Evolutionary conservation across 305 asterid genomes (phyloP), one percentile per base, ranked within the genome.

Genomic region (Andrographis paniculata): DNA sequence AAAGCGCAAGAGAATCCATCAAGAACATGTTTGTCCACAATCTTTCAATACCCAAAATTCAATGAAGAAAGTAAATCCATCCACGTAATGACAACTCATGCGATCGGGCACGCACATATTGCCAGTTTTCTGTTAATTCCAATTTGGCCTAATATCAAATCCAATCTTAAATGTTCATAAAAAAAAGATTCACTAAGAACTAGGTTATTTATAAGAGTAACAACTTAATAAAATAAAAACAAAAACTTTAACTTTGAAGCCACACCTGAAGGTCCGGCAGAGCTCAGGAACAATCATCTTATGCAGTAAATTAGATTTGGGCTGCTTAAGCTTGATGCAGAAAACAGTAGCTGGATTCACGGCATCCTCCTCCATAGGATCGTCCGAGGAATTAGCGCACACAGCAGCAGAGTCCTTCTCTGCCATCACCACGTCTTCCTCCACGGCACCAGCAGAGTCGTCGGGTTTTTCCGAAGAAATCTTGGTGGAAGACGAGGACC

Each of bases 261-360:
- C 46, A 20, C 69, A 89, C 98, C 98, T 89, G 58, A 89, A 89
- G 52, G 77, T 86, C 17, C 98, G 96, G 69, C 98, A 89, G 27
- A 89, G 98, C 71, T 91, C 98, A 0, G 98, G 98, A 60, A 91
- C 96, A 45, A 94, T 80, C 98, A 91, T 91, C 59, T 91, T 91
- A 51, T 82, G 79, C 66, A 76, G 72, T 70, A 86, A 72, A 70
- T 73, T 91, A 11, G 89, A 75, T 66, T 54, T 83, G 0, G 92
- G 94, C 66, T 91, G 98, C 72, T 73, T 80, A 18, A 91, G 81
- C 68, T 70, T 76, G 63, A 83, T 83, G 46, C 86, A 75, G 59
- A 91, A 91, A 20, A 91, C 92, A 38, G 76, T 79, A 1, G 94
- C 83, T 11, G 86, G 79, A 54, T 53, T 68, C 1, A 59, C 74